Evolutionary conservation across 768 basidiomycete genomes (phyloP), one percentile per base, ranked within the genome.

Genomic region (Mycena vulgaris): DNA sequence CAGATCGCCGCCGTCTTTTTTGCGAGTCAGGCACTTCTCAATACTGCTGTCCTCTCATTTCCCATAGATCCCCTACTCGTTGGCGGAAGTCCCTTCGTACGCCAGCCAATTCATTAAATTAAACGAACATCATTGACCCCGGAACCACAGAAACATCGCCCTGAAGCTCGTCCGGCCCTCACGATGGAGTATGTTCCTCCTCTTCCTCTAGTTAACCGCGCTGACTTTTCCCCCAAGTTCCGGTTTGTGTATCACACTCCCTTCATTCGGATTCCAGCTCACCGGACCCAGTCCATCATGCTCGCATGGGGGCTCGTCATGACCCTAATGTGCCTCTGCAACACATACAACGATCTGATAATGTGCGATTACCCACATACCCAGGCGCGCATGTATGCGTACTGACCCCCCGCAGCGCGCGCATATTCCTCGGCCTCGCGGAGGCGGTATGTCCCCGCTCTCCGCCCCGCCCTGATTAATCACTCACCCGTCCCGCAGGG

Each of bases 361-460:
- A 70, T 75, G 78, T 77, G 37, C 8, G 72, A 13, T 21, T 23
- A 2, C 27, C 23, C 55, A 25, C 5, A n/a, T 52, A 30, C 30
- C 16, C 5, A n/a, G 23, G 21, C 21, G 9, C 4, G 45, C 55
- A n/a, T 10, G n/a, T n/a, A n/a, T n/a, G n/a, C n/a, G 25, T 19
- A n/a, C 47, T 67, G 6, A 40, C 27, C 5, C 3, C 21, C 39
- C 16, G 23, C 25, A 84, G 81, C 49, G 81, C 81, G 7, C 83
- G 83, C 28, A 62, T 83, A 19, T 85, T 84, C 69, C 76, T 85
- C 30, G 84, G 84, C 35, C 69, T 84, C n/a, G 74, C 83, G 14
- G 83, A 85, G 73, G 78, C 80, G 25, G 55, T 40, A 25, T 25
- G 55, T 56, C 35, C 40, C 25, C 5, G 14, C 11, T 39, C 23